Percentiles rank a stretch among this genome's conserved stretches.
phyloP scores from a whole-genome alignment of 176 grass and related monocot species.

The Phyllostachys edulis region DNA sequence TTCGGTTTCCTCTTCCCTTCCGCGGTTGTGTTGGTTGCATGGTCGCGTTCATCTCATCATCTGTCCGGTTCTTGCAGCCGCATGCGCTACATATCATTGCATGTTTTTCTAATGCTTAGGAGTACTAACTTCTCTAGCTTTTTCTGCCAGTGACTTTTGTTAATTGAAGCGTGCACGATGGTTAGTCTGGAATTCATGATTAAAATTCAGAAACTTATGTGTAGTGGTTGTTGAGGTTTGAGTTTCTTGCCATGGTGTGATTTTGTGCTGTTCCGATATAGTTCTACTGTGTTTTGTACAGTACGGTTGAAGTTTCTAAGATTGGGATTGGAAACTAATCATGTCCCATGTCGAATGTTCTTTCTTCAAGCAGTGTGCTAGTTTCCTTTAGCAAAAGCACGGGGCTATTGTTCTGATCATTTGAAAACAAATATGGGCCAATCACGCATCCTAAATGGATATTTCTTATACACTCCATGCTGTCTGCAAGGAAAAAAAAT shows the following conservation, averaged over 20 bases:
- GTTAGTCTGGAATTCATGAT: background rate
- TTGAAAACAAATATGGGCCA: background rate
- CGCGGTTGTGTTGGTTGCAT: background rate
- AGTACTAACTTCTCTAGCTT: background rate
- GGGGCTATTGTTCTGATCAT: background rate
- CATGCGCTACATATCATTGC: background rate
- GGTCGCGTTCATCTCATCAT: background rate
- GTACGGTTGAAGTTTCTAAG: background rate
- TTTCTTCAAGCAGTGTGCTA: background rate
- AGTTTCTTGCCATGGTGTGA: background rate
- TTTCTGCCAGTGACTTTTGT: background rate
- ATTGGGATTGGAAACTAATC: background rate
- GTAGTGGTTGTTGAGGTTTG: background rate
- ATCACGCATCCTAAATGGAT: background rate
- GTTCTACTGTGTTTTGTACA: background rate
- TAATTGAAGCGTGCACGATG: constrained; percentile 43
- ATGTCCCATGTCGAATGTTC: background rate
- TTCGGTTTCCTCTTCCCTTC: background rate
- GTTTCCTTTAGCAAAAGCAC: background rate
- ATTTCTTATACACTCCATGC: background rate
- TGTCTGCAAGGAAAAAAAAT: too few species aligned
- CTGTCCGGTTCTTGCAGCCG: background rate
- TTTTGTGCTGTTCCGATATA: background rate
- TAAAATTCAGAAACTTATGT: background rate
- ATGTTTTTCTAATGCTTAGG: background rate